These are phyloP conservation scores for Myxozyma nipponensis DNA, from an alignment of 805 yeast genomes.

Conservation along the genomic window DNA sequence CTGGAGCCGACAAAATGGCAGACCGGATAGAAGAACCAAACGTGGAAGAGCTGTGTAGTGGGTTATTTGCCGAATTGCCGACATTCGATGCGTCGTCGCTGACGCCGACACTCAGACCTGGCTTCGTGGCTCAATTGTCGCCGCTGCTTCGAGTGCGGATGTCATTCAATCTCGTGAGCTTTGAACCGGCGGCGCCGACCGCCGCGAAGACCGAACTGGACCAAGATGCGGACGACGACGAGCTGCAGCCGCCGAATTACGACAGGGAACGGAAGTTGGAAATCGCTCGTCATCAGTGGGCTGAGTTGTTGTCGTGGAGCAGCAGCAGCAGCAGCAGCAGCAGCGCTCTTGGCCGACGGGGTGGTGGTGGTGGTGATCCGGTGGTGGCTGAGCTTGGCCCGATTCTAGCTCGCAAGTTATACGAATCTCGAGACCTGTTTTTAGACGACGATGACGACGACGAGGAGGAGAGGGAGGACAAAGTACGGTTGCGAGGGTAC, in stretches of 20 bases:
- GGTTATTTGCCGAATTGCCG: not conserved
- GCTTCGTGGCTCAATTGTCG: conserved; percentile 10
- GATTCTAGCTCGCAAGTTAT: conserved; percentile 10
- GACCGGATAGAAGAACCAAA: no score
- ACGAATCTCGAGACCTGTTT: conserved; percentile 8
- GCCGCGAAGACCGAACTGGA: not conserved
- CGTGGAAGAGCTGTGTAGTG: not conserved
- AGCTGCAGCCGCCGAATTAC: not conserved
- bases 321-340: not conserved
- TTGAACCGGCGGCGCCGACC: not conserved
- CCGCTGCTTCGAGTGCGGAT: conserved; percentile 23
- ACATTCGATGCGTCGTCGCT: not conserved
- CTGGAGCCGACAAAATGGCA: no score
- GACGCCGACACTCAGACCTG: conserved; percentile 1
- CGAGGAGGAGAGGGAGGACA: not conserved
- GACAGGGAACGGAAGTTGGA: conserved; percentile 1
- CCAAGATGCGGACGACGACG: not conserved
- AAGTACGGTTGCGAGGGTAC: conserved; percentile 1
- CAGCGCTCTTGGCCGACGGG: no score
- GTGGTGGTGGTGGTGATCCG: not conserved
- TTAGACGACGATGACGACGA: not conserved
- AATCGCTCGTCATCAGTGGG: conserved; percentile 11
- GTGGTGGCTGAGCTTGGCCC: conserved; percentile 10
- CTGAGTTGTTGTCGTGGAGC: conserved; percentile 17
- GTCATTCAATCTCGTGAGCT: conserved; percentile 8